Conservation (phyloP, 129 eudicot species). For the Escallonia rubra region DNA sequence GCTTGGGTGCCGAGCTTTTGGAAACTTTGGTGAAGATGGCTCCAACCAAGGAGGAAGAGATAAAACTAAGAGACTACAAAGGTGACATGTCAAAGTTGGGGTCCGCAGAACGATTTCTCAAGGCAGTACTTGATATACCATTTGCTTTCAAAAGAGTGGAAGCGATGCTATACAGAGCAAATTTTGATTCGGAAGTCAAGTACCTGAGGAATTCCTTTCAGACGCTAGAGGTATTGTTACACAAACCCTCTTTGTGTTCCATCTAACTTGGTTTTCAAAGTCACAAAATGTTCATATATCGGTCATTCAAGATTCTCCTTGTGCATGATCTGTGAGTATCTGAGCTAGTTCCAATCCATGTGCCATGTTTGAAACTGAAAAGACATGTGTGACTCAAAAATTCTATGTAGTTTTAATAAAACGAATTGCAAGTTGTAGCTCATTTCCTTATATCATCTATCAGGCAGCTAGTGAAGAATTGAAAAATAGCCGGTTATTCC, state of each 20-base stretch:
- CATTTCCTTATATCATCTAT: constrained; percentile 6
- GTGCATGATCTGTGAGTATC: not conserved
- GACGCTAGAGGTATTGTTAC: constrained; percentile 61
- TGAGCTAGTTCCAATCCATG: not conserved
- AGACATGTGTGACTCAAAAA: too few species aligned
- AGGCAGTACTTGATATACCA: constrained; percentile 73
- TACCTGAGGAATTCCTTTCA: constrained; percentile 67
- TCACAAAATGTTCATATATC: too few species aligned
- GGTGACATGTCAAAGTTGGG: constrained; percentile 83
- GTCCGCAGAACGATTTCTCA: constrained; percentile 84
- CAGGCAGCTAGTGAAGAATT: constrained; percentile 88
- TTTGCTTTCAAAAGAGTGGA: constrained; percentile 93
- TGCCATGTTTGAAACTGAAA: too few species aligned
- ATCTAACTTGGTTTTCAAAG: not conserved
- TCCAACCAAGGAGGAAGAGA: constrained; percentile 98
- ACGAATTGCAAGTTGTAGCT: constrained; percentile 10
- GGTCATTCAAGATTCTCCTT: too few species aligned
- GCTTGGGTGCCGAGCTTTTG: constrained; percentile 78
- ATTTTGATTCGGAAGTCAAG: constrained; percentile 74
- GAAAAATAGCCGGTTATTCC: constrained; percentile 81
- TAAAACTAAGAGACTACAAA: constrained; percentile 70
- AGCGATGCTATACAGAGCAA: constrained; percentile 92
- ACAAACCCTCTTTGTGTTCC: not conserved
- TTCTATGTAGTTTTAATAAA: not conserved
- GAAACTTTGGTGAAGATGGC: constrained; percentile 98